Conservation (phyloP, 2,329 filamentous ascomycete species). For the Fusarium cicatricum region DNA sequence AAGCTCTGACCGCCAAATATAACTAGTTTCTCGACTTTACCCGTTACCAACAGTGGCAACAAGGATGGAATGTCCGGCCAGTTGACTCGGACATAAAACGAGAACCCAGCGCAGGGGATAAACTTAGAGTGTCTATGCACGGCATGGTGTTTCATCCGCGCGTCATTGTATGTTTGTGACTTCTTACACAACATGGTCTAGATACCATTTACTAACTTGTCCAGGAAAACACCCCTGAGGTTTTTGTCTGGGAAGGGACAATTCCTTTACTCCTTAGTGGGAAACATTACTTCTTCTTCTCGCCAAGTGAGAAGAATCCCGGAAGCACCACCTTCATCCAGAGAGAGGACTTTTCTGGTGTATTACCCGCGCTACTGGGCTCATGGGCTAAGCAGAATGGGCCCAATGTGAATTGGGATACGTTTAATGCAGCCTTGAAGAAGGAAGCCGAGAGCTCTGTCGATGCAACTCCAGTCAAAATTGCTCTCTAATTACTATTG, state of each 20-base stretch:
- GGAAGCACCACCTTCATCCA: conserved; percentile 27
- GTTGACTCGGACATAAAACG: neutral
- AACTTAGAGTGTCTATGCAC: conserved; percentile 18
- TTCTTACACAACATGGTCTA: neutral
- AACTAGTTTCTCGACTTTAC: conserved; percentile 26
- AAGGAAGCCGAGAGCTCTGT: too few relatives aligned
- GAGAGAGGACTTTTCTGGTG: conserved; percentile 15
- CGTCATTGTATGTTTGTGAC: conserved; percentile 6
- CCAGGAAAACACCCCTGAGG: conserved; percentile 13
- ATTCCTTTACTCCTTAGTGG: conserved; percentile 5
- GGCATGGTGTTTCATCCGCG: conserved; percentile 18
- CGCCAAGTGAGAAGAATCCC: conserved; percentile 17
- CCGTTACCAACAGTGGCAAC: conserved; percentile 26
- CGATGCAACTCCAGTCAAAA: too few relatives aligned
- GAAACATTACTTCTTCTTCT: conserved; percentile 22
- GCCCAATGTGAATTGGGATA: too few relatives aligned
- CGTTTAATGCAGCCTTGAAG: too few relatives aligned
- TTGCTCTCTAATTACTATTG: too few relatives aligned
- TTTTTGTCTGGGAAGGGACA: conserved; percentile 24
- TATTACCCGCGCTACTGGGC: conserved; percentile 1
- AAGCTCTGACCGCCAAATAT: neutral
- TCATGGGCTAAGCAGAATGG: conserved; percentile 17
- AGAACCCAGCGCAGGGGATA: conserved; percentile 14
- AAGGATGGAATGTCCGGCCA: conserved; percentile 17
- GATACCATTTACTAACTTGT: neutral